phyloP scores from a whole-genome alignment of 148 eudicot genomes.

The Talinum fruticosum region DNA sequence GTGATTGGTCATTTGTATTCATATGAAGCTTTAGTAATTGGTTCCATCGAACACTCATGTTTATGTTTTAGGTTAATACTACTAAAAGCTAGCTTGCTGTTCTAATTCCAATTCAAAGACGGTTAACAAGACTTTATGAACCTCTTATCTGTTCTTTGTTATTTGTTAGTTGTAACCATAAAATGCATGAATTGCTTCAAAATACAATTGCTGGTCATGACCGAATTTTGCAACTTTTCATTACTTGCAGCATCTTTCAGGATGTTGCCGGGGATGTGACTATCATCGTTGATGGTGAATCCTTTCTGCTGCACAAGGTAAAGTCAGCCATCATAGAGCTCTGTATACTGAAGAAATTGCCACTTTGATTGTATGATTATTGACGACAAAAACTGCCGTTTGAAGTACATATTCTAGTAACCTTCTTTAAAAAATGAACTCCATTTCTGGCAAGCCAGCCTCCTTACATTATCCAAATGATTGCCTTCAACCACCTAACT shows the following conservation, averaged over 20 bases:
- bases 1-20: neutral
- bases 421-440: too few relatives aligned
- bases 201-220: neutral
- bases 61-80: too few relatives aligned
- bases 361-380: too few relatives aligned
- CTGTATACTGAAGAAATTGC: neutral
- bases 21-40: neutral
- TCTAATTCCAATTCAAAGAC: neutral
- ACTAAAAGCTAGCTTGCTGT: neutral
- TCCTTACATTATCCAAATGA: too few relatives aligned
- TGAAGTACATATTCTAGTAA: neutral
- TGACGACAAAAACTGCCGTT: too few relatives aligned
- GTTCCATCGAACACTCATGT: neutral
- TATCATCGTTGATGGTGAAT: slow-evolving; percentile 53
- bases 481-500: neutral
- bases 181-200: neutral
- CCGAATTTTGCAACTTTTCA: neutral
- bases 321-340: neutral
- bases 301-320: slow-evolving; percentile 75
- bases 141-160: neutral
- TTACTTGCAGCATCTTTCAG: slow-evolving; percentile 52
- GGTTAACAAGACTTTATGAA: neutral
- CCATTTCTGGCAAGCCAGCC: too few relatives aligned
- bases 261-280: slow-evolving; percentile 77
- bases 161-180: neutral